Percentiles rank a stretch among this genome's conserved stretches.
Evolutionary conservation across 2,329 filamentous ascomycete species (phyloP).

Genomic region (Colletotrichum sp.): DNA sequence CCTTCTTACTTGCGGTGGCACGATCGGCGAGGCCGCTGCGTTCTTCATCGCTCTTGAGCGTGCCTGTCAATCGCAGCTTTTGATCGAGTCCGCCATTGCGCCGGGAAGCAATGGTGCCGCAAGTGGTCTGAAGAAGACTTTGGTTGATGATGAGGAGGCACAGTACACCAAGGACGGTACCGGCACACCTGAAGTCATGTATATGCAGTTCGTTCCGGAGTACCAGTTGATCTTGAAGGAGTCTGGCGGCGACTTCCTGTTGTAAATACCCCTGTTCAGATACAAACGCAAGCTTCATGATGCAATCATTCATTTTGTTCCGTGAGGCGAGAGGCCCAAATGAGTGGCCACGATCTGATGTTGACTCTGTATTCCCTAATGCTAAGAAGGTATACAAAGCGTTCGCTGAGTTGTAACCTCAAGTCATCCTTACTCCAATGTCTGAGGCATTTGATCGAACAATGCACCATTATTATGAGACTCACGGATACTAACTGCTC

Average conservation of each 20-base stretch:
- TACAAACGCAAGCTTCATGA: not conserved
- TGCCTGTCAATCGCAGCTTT: constrained; percentile 69
- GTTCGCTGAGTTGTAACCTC: not conserved
- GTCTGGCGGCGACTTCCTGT: constrained; percentile 32
- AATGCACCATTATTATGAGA: not conserved
- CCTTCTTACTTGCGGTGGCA: constrained; percentile 68
- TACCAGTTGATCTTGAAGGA: constrained; percentile 34
- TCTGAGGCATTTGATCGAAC: fast-evolving
- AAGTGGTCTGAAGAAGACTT: constrained; percentile 32
- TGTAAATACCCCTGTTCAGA: constrained; percentile 4
- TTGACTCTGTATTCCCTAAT: not conserved
- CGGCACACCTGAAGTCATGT: constrained; percentile 33
- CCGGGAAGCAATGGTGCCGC: constrained; percentile 22
- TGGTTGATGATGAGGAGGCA: constrained; percentile 47
- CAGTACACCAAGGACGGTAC: constrained; percentile 32
- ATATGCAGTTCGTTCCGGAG: constrained; percentile 39
- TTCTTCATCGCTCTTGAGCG: constrained; percentile 72
- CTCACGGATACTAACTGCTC: not conserved
- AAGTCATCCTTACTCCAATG: not conserved
- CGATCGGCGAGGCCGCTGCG: constrained; percentile 75
- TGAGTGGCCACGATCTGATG: fast-evolving
- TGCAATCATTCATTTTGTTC: fast-evolving
- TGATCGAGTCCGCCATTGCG: constrained; percentile 63
- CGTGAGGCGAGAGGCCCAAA: fast-evolving
- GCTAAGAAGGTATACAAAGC: fast-evolving